Percentiles rank a stretch among this genome's conserved stretches.
phyloP scores from a whole-genome alignment of 1,284 basidiomycete genomes.

The Pseudozyma tsukubaensis region DNA sequence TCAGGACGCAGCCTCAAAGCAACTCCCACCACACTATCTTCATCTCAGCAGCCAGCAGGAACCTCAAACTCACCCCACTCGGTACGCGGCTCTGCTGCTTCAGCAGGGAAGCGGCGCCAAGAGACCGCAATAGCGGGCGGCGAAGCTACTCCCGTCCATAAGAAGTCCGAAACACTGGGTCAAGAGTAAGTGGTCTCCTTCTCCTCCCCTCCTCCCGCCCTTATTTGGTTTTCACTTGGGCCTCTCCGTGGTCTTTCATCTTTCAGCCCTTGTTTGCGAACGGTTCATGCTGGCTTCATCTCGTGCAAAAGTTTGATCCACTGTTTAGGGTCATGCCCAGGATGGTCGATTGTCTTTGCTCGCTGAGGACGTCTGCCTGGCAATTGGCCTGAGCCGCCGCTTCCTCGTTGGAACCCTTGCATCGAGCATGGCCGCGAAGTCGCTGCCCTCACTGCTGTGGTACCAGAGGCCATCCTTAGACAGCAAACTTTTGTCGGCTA shows the following conservation, averaged over 20 bases:
- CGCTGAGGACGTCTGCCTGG: background rate
- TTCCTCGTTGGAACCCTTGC: too few relatives aligned
- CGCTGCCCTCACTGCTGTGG: background rate
- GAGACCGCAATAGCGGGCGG: background rate
- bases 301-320: constrained; percentile 2
- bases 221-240: background rate
- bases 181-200: constrained; percentile 16
- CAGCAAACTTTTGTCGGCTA: background rate
- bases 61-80: constrained; percentile 12
- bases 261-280: background rate
- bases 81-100: background rate
- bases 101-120: constrained; percentile 1
- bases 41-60: constrained; percentile 11
- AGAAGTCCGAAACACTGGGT: constrained; percentile 18
- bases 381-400: background rate
- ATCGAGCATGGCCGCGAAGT: background rate
- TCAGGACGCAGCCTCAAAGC: constrained; percentile 1
- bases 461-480: background rate
- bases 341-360: background rate
- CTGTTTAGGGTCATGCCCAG: background rate
- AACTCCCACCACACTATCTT: constrained; percentile 22
- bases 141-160: constrained; percentile 8
- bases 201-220: background rate
- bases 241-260: background rate
- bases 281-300: constrained; percentile 9